These are phyloP conservation scores for Aspergillus arachidicola DNA, from an alignment of 2,329 filamentous ascomycete species.

Conservation along the genomic window DNA sequence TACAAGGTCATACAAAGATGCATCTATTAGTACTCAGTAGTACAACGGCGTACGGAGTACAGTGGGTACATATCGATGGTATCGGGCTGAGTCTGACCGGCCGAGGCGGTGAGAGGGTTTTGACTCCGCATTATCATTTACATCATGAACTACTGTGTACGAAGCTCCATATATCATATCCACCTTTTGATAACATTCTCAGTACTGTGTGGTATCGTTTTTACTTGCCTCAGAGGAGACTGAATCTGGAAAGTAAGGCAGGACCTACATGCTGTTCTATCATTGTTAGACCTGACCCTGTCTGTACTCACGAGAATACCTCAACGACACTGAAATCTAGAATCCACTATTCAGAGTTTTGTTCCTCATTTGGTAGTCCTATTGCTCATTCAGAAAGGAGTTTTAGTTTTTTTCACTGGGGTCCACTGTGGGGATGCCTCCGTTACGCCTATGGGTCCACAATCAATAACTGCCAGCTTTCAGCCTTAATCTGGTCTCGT, in stretches of 20 bases:
- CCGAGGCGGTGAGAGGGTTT: too few relatives aligned
- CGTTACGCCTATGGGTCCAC: background rate
- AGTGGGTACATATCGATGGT: too few relatives aligned
- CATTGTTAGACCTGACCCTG: background rate
- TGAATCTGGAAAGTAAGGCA: background rate
- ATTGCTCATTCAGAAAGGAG: background rate
- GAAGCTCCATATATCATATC: background rate
- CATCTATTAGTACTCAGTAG: background rate
- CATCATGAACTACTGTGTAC: background rate
- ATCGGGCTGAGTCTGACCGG: too few relatives aligned
- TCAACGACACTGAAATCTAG: background rate
- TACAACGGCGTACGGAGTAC: too few relatives aligned
- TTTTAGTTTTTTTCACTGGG: background rate
- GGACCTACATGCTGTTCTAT: background rate
- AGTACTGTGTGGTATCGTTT: background rate
- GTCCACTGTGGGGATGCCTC: constrained; percentile 1
- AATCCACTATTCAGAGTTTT: background rate
- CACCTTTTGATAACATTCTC: background rate
- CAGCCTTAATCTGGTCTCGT: constrained; percentile 7
- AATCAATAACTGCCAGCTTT: background rate
- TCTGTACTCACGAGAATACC: background rate
- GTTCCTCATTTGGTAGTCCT: background rate
- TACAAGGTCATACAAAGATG: background rate
- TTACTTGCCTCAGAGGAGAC: too few relatives aligned
- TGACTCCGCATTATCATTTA: too few relatives aligned